Evolutionary conservation across 805 yeast species (phyloP).

Genomic region (Alloascoidea hylecoeti): DNA sequence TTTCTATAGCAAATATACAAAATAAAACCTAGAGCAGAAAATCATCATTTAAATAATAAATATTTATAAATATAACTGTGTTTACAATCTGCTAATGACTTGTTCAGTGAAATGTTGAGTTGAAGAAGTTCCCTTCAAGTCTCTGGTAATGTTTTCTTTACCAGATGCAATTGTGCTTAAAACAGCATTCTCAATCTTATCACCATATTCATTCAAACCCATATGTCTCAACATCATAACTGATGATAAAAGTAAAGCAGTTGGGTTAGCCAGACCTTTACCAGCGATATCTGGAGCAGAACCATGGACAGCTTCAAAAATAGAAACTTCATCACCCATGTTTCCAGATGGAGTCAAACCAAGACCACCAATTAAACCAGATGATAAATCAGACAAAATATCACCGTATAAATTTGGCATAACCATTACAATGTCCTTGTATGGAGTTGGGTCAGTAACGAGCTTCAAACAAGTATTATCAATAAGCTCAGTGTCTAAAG

Average conservation of each 20-base stretch:
- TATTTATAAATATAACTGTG: too few relatives aligned
- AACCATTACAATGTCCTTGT: slow-evolving; percentile 84
- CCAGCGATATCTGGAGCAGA: slow-evolving; percentile 99
- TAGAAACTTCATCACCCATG: slow-evolving; percentile 97
- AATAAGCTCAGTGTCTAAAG: slow-evolving; percentile 72
- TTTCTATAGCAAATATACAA: too few relatives aligned
- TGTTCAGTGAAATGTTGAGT: slow-evolving; percentile 85
- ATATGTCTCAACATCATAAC: slow-evolving; percentile 99
- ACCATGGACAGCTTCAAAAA: slow-evolving; percentile 99
- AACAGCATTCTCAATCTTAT: slow-evolving; percentile 79
- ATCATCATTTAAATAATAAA: too few relatives aligned
- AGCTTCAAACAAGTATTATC: slow-evolving; percentile 91
- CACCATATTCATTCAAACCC: slow-evolving; percentile 75
- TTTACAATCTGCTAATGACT: slow-evolving; percentile 68
- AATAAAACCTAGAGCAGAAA: too few relatives aligned
- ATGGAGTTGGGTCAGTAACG: slow-evolving; percentile 79
- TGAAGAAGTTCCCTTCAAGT: slow-evolving; percentile 83
- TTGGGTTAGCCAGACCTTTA: slow-evolving; percentile 97
- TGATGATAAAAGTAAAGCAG: slow-evolving; percentile 89
- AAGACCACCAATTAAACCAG: slow-evolving; percentile 96
- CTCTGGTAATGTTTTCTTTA: slow-evolving; percentile 91
- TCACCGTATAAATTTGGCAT: slow-evolving; percentile 99
- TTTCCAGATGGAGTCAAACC: slow-evolving; percentile 99
- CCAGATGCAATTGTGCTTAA: slow-evolving; percentile 85
- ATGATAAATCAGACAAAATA: slow-evolving; percentile 93